Percentiles rank a stretch among this genome's conserved stretches.
phyloP scores from a whole-genome alignment of 2,329 filamentous ascomycete genomes.

The Fusarium torreyae region DNA sequence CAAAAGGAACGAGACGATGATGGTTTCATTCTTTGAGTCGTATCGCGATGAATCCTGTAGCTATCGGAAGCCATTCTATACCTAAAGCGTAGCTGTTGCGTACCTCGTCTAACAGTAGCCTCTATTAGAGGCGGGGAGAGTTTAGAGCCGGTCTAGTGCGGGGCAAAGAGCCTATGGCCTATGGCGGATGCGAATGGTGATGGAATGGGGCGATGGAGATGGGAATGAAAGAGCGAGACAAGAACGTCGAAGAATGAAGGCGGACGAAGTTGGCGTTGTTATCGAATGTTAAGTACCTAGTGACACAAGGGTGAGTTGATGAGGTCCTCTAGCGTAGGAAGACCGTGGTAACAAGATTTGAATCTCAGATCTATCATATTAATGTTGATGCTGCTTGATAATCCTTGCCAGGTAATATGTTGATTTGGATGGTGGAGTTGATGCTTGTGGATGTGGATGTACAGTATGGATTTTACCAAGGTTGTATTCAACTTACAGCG shows the following conservation, averaged over 20 bases:
- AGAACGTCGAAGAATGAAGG: slow-evolving; percentile 41
- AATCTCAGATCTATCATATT: slow-evolving; percentile 12
- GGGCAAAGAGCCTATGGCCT: slow-evolving; percentile 32
- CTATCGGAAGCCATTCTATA: slow-evolving; percentile 30
- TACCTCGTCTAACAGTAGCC: slow-evolving; percentile 21
- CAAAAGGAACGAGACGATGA: slow-evolving; percentile 8
- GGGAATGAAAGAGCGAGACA: slow-evolving; percentile 37
- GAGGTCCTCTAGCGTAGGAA: not conserved
- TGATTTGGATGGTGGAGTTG: not conserved
- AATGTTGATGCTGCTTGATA: not conserved
- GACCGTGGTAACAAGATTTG: slow-evolving; percentile 9
- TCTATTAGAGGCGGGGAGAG: slow-evolving; percentile 38
- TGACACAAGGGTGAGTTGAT: slow-evolving; percentile 1
- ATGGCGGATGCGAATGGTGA: slow-evolving; percentile 32
- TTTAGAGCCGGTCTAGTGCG: slow-evolving; percentile 35
- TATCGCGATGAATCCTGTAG: slow-evolving; percentile 19
- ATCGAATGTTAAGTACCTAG: not conserved
- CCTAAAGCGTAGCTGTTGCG: slow-evolving; percentile 39
- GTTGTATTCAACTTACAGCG: not conserved
- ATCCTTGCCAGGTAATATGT: not conserved
- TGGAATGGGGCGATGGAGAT: slow-evolving; percentile 38
- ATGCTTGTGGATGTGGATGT: not conserved
- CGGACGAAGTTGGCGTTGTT: slow-evolving; percentile 24
- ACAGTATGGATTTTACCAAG: not conserved
- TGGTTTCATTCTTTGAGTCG: slow-evolving; percentile 25